Evolutionary conservation across 2,329 filamentous ascomycete species (phyloP), one percentile per base, ranked within the genome.

Genomic region (Aspergillus melleus): DNA sequence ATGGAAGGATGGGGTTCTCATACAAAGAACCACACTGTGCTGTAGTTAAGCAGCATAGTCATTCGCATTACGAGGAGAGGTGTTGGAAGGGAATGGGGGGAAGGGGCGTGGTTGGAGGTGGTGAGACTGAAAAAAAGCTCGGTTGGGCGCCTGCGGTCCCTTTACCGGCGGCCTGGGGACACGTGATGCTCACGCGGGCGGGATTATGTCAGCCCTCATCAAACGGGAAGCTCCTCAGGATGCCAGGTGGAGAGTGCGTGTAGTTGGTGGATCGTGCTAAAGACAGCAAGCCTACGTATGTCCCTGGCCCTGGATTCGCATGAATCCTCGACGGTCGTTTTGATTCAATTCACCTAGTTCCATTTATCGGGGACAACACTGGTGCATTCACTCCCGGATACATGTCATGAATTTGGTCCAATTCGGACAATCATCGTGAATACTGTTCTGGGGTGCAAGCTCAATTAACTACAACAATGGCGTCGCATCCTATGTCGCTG

Each of bases 401-500:
- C 56, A 64, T 68, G 66, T 66, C 66, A 66, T 69, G 67, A 68
- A 62, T 55, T 47, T 61, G 49, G 36, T 36, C 54, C 54, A 42
- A 54, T 36, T 52, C 54, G 55, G 44, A 49, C 59, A 60, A 60
- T 61, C 54, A 22, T 51, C 52, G 55, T 59, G 60, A 67, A 68
- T 50, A 57, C 44, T 39, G 55, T 36, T 58, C 52, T 59, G 61
- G 54, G 57, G 61, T 60, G 46, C 54, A 63, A 61, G 64, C 54
- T 54, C 46, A 39, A 42, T n/a, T n/a, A 50, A 60, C 20, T 47
- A 72, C n/a, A 42, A 77, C 64, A 66, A 88, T 88, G 85, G 82
- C 83, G 62, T 75, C 82, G 65, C 76, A 78, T 63, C 77, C 82
- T 60, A 81, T 83, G 72, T 86, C 85, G 68, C 82, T 91, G 66